phyloP scores from a whole-genome alignment of 257 asterid species.

The Forsythia viridissima region DNA sequence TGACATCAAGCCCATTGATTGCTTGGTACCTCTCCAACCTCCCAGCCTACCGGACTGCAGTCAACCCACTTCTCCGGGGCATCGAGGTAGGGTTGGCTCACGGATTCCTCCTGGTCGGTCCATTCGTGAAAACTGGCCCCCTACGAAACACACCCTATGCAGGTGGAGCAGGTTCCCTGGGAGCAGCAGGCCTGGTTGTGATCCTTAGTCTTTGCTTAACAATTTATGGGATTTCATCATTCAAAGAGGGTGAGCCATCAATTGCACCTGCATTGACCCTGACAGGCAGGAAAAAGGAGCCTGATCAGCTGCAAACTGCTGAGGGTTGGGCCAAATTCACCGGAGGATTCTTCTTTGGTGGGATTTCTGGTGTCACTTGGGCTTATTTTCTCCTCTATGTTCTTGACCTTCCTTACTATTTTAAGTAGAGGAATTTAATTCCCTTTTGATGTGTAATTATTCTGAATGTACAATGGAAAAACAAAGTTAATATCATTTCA shows the following conservation, averaged over 20 bases:
- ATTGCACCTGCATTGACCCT: conserved; percentile 47
- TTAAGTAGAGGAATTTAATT: conserved; percentile 41
- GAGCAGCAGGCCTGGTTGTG: conserved; percentile 52
- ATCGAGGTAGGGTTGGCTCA: conserved; percentile 55
- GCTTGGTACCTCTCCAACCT: conserved; percentile 97
- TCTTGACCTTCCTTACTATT: conserved; percentile 85
- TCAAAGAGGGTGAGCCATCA: conserved; percentile 52
- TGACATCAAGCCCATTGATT: conserved; percentile 90
- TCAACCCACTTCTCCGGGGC: conserved; percentile 63
- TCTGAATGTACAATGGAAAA: conserved; percentile 18
- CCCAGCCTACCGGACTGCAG: conserved; percentile 55
- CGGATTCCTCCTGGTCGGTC: conserved; percentile 49
- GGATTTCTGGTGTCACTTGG: conserved; percentile 90
- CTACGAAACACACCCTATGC: conserved; percentile 42
- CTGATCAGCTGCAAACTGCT: conserved; percentile 75
- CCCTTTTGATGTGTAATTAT: neutral
- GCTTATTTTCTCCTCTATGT: conserved; percentile 87
- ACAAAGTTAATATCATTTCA: neutral
- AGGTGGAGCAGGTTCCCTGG: conserved; percentile 50
- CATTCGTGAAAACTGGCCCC: conserved; percentile 53
- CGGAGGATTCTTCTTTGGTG: conserved; percentile 99
- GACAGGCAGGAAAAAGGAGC: conserved; percentile 52
- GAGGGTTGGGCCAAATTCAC: conserved; percentile 91
- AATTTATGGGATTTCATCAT: conserved; percentile 45
- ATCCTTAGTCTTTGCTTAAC: conserved; percentile 44